Conservation (phyloP, 1,139 yeast genomes). For the Chernovozyma aurita region DNA sequence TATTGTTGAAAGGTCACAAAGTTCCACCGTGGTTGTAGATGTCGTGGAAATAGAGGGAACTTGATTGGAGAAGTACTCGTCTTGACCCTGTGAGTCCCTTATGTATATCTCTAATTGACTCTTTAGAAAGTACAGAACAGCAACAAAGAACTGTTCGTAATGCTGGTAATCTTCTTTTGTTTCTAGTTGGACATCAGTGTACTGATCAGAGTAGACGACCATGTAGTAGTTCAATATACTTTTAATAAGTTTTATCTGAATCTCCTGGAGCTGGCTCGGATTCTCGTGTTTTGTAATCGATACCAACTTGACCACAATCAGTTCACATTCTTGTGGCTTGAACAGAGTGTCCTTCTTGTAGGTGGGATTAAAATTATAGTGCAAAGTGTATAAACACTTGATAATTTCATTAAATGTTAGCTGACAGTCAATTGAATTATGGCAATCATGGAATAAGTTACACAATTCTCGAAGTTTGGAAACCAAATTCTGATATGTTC, state of each 20-base stretch:
- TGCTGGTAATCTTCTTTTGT: too few species aligned
- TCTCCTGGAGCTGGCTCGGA: neutral
- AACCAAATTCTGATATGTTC: neutral
- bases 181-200: too few species aligned
- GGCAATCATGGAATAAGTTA: neutral
- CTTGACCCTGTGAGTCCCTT: too few species aligned
- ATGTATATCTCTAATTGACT: too few species aligned
- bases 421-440: neutral
- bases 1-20: neutral
- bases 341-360: neutral
- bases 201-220: neutral
- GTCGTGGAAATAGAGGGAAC: too few species aligned
- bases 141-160: too few species aligned
- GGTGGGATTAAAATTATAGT: neutral
- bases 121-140: too few species aligned
- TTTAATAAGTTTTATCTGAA: neutral
- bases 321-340: neutral
- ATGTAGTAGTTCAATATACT: conserved; percentile 1
- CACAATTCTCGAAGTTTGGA: neutral
- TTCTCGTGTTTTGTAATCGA: too few species aligned
- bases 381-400: conserved; percentile 2
- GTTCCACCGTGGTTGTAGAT: neutral
- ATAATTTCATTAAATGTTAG: conserved; percentile 1
- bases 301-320: neutral
- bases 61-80: too few species aligned